These are phyloP conservation scores for Moringa oleifera DNA, from an alignment of 345 rosid genomes.

Conservation along the genomic window DNA sequence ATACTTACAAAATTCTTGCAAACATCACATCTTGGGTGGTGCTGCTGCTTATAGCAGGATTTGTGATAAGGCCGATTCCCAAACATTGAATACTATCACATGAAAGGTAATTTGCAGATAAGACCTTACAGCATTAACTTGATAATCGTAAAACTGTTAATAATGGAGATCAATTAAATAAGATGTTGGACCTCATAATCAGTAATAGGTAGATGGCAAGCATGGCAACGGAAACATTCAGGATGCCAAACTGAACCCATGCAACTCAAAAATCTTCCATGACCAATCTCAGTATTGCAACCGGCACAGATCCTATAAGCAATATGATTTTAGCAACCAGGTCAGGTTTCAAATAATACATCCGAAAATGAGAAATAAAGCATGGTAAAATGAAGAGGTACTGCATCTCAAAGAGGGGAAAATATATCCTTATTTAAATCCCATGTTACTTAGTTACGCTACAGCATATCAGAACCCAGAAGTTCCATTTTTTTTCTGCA, in stretches of 20 bases:
- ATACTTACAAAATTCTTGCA: conserved; percentile 74
- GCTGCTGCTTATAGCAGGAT: conserved; percentile 68
- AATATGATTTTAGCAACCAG: conserved; percentile 17
- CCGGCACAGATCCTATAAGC: conserved; percentile 59
- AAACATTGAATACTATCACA: conserved; percentile 59
- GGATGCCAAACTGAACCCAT: conserved; percentile 88
- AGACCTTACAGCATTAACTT: not conserved
- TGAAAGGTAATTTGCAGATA: conserved; percentile 12
- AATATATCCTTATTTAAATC: too few species aligned
- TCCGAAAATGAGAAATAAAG: not conserved
- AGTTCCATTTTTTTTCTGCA: too few species aligned
- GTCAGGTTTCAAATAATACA: conserved; percentile 9
- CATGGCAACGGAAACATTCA: conserved; percentile 71
- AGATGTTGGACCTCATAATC: conserved; percentile 60
- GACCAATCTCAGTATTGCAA: conserved; percentile 64
- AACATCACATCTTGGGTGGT: conserved; percentile 95
- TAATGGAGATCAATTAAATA: conserved; percentile 2
- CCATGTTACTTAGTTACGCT: too few species aligned
- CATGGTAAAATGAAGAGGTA: conserved; percentile 4
- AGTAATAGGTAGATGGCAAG: conserved; percentile 65
- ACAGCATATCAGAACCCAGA: too few species aligned
- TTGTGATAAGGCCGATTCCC: conserved; percentile 76
- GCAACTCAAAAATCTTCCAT: conserved; percentile 68
- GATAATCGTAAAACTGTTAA: too few species aligned
- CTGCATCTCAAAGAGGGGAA: not conserved